phyloP scores from a whole-genome alignment of 148 eudicot genomes.

The Rhododendron williamsianum region DNA sequence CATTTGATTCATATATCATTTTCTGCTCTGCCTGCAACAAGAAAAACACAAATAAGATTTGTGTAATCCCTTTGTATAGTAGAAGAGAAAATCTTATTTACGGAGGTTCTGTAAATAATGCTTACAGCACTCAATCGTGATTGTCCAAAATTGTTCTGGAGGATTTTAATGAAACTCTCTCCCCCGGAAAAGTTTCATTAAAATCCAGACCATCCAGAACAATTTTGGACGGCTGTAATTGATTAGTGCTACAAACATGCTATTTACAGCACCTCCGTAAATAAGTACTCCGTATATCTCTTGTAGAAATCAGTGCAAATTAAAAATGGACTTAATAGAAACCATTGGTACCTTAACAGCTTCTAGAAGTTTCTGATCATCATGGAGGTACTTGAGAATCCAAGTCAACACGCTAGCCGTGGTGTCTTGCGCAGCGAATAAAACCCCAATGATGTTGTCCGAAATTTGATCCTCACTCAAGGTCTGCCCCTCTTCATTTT shows the following conservation, averaged over 20 bases:
- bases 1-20: conserved; percentile 43
- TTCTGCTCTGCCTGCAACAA: conserved; percentile 59
- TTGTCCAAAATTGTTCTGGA: no score
- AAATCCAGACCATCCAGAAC: no score
- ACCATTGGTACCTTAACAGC: conserved; percentile 49
- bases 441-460: conserved; percentile 76
- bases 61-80: no score
- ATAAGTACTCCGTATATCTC: no score
- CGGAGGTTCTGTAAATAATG: no score
- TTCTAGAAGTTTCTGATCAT: conserved; percentile 39
- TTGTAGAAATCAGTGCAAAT: background rate
- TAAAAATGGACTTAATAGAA: background rate
- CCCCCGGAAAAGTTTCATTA: no score
- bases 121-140: no score
- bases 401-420: conserved; percentile 83
- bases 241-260: no score
- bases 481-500: conserved; percentile 42
- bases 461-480: conserved; percentile 58
- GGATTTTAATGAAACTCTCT: no score
- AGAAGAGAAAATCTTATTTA: no score
- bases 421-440: conserved; percentile 93
- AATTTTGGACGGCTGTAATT: no score
- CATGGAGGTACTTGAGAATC: conserved; percentile 73
- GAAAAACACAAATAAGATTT: background rate
- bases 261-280: no score